Conservation (phyloP, 1,284 basidiomycete genomes). For the Naganishia sp. region DNA sequence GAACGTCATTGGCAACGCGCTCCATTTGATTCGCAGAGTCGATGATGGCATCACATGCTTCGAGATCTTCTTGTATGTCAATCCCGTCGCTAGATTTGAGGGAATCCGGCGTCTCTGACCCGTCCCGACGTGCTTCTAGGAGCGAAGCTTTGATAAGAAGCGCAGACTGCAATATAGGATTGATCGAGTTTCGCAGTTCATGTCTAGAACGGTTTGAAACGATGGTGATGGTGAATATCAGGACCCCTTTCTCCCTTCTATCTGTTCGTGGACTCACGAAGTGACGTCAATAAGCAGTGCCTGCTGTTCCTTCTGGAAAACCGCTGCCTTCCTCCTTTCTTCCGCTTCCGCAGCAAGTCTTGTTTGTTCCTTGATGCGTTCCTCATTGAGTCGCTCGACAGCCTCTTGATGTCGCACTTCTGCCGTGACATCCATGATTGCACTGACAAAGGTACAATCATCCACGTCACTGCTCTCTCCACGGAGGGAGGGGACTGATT, state of each 20-base stretch:
- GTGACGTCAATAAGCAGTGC: constrained; percentile 27
- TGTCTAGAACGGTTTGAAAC: constrained; percentile 2
- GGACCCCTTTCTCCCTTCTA: no score
- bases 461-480: no score
- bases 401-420: constrained; percentile 22
- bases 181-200: constrained; percentile 31
- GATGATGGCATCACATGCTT: constrained; percentile 34
- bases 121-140: constrained; percentile 2
- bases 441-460: constrained; percentile 23
- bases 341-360: constrained; percentile 26
- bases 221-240: no score
- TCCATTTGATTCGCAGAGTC: constrained; percentile 34
- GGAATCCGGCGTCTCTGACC: background rate
- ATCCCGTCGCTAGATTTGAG: background rate
- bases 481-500: constrained; percentile 5
- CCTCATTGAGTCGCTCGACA: constrained; percentile 26
- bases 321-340: constrained; percentile 27
- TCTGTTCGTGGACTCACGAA: background rate
- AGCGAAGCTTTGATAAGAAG: constrained; percentile 27
- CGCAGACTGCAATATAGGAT: constrained; percentile 32
- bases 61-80: constrained; percentile 30
- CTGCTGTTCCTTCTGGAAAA: constrained; percentile 31
- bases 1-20: constrained; percentile 31
- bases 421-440: constrained; percentile 27
- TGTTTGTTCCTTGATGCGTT: constrained; percentile 13